Base-by-base conservation (phyloP, 768 basidiomycete species). In the Boletus rufocinnamomeus region DNA sequence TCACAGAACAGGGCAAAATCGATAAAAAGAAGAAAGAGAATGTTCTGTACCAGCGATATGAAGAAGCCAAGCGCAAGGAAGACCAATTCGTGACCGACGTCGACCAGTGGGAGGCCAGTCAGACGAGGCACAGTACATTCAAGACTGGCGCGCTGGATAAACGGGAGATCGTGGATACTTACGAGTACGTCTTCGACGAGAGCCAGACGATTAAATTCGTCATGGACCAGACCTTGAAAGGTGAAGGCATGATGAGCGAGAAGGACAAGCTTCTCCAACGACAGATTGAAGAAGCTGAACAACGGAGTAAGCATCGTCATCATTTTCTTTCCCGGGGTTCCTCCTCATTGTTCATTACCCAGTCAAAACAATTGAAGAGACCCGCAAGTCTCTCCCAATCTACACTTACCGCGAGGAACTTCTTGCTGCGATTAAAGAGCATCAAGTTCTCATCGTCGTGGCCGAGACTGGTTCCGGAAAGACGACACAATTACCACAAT, bases 381-480 rank as follows among this genome's bases (percentile, higher is more conserved):
- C 92, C 0, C 87, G 97, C 54, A 95, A 97, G 70, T 91, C 87
- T 3, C 79, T 99, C 23, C 97, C 97, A 2, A 95, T 98, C 56
- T 98, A 90, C 67, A 78, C 83, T 14, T 96, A 88, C 76, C 91
- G 95, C 51, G 87, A 96, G 46, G 80, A 93, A 55, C 85, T 98
- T 23, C 86, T 99, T 10, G 83, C 87, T 23, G 97, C 97, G 0
- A 88, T 99, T 59, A 84, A 84, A 44, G 84, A 94, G 37, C 90
- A 97, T 68, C 97, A 98, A 68, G 91, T 98, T 21, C 85, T 99
- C 63, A 95, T 99, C 57, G 94, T 99, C 49, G 95, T 97, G 50
- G 97, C 96, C 13, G 97, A 99, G 76, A 98, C 97, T 0, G 97
- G 97, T 25, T 98, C 97, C 2, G 97, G 97, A 37, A 99, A 99